Evolutionary conservation across 208 protist genomes (phyloP), one percentile per base, ranked within the genome.

Genomic region (Willaertia magna): DNA sequence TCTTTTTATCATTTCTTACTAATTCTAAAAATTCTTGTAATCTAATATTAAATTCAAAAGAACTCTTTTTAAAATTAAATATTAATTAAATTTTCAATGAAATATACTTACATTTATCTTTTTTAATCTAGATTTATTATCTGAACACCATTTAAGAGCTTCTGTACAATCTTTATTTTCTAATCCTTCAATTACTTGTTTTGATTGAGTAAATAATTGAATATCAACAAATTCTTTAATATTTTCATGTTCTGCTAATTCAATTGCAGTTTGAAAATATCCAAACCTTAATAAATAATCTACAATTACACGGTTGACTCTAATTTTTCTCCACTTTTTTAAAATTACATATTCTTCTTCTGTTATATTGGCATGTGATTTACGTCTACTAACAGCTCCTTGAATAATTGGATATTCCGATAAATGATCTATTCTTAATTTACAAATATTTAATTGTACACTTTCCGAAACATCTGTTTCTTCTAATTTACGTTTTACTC

Each of bases 1-100:
- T 4, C 22, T 61, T 59, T 22, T 88, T 86, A 14, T 84, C 42
- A 12, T 39, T 20, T 51, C 89, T 84, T 7, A 91, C 76, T 11
- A 92, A 46, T 48, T 92, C 90, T 46, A 92, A 83, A 86, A 92
- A 93, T 26, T 92, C 90, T 84, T 92, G 90, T 26, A 92, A 79
- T 47, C 90, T 78, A 7, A 92, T 22, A 52, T 91, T 75, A 59
- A 92, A 92, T 40, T 92, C 90, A 1, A 92, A 76, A 26, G 26
- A 75, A 16, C 6, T 76, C 44, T 34, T 40, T n/a, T n/a, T n/a
- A n/a, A n/a, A n/a, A n/a, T n/a, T n/a, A n/a, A n/a, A n/a, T n/a
- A n/a, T n/a, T n/a, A n/a, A n/a, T n/a, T n/a, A n/a, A n/a, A n/a
- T n/a, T n/a, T n/a, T n/a, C n/a, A n/a, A n/a, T n/a, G n/a, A n/a